Evolutionary conservation across 225 moss, liverwort and hornwort species (phyloP), one percentile per base, ranked within the genome.

Genomic region (Marchantia paleacea): DNA sequence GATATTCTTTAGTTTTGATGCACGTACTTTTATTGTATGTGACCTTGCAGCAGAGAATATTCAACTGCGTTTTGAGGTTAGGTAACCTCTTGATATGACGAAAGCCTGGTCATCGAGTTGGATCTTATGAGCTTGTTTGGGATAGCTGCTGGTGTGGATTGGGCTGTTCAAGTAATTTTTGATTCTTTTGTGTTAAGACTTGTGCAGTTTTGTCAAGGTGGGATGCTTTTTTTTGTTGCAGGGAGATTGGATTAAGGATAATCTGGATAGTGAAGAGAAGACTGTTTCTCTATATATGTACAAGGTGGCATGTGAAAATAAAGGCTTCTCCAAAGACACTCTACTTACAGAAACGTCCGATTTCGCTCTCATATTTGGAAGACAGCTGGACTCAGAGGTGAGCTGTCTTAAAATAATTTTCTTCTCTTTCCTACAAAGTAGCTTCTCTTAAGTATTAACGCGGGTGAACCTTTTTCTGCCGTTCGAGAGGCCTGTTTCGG

Each of bases 241-340:
- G 95, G 95, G 95, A 77, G 94, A 95, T 66, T 99, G 99, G 99
- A 95, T 99, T 52, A 85, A 92, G 80, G 99, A 90, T 75, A 90
- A 85, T 81, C 80, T 82, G 81, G 91, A 89, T 61, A 73, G 78
- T 75, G 91, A 90, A 82, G 87, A 89, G 76, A 82, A 81, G 85
- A 90, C 90, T 81, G 84, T 94, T 63, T 75, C 84, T 28, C 86
- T 99, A 29, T 99, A 81, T 78, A 90, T 95, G 92, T 99, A 99
- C 87, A 95, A 90, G 85, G 99, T 99, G 48, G 89, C 81, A 55
- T 99, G 99, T 88, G 90, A 94, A 86, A 99, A 95, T 74, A 69
- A 87, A 87, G 99, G 99, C 63, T 84, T 87, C 82, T 90, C 95
- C 55, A 95, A 91, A 81, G 99, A 99, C 77, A 85, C 84, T 69